These are phyloP conservation scores for Schoenoplectus tabernaemontani DNA, from an alignment of 202 grass and related monocot species.

Conservation along the genomic window DNA sequence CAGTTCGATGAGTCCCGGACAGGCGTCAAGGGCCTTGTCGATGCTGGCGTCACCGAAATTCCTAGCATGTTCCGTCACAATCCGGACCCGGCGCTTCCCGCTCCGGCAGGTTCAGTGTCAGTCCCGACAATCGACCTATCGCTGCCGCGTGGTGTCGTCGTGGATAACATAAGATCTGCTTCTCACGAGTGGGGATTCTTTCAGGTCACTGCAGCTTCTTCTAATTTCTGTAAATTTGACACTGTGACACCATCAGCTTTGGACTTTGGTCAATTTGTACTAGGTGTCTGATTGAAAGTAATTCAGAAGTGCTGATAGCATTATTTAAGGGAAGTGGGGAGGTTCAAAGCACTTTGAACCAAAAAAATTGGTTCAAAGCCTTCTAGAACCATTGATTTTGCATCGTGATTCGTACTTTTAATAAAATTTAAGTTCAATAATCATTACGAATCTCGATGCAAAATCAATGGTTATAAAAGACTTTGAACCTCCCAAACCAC, in stretches of 20 bases:
- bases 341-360: too few species aligned
- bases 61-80: constrained; percentile 39
- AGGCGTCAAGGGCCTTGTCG: constrained; percentile 74
- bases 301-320: background rate
- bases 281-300: background rate
- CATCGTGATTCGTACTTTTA: too few species aligned
- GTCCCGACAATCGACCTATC: constrained; percentile 60
- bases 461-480: too few species aligned
- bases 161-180: constrained; percentile 25
- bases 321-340: too few species aligned
- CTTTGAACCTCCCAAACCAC: too few species aligned
- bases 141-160: constrained; percentile 30
- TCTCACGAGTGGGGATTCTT: constrained; percentile 67
- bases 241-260: background rate
- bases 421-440: too few species aligned
- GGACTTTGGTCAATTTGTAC: background rate
- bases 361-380: too few species aligned
- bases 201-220: constrained; percentile 26
- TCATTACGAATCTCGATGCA: too few species aligned
- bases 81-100: constrained; percentile 23
- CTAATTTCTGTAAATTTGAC: background rate
- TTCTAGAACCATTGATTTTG: too few species aligned
- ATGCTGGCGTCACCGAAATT: constrained; percentile 44
- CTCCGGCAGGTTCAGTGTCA: constrained; percentile 18
- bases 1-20: constrained; percentile 70